phyloP scores from a whole-genome alignment of 352 stramenopile genomes.

The Nothophytophthora sp. region DNA sequence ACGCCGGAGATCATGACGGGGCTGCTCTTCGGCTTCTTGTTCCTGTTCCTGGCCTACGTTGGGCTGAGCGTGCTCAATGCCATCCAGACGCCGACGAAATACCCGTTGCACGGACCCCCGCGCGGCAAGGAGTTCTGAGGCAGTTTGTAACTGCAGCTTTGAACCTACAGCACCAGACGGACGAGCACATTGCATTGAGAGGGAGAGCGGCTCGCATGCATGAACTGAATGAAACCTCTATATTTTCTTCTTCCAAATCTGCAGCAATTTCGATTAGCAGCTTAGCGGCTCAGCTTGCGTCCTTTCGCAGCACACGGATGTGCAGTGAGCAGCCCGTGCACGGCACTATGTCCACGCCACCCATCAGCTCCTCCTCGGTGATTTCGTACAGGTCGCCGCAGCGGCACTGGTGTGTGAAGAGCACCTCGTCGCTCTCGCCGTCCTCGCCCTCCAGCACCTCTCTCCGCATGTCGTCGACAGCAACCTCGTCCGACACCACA shows the following conservation, averaged over 20 bases:
- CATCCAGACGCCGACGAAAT: slow-evolving; percentile 78
- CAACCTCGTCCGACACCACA: slow-evolving; percentile 72
- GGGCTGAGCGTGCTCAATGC: slow-evolving; percentile 65
- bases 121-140: slow-evolving; percentile 85
- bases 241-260: slow-evolving; percentile 21
- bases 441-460: slow-evolving; percentile 30
- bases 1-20: slow-evolving; percentile 74
- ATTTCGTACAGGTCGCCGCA: slow-evolving; percentile 81
- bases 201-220: slow-evolving; percentile 10
- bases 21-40: slow-evolving; percentile 80
- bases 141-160: not conserved
- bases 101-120: slow-evolving; percentile 68
- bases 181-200: slow-evolving; percentile 6
- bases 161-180: not conserved
- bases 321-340: slow-evolving; percentile 84
- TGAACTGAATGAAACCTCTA: slow-evolving; percentile 23
- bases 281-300: no score
- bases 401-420: slow-evolving; percentile 64
- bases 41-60: slow-evolving; percentile 79
- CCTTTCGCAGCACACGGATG: slow-evolving; percentile 53
- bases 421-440: slow-evolving; percentile 42
- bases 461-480: slow-evolving; percentile 41
- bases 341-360: slow-evolving; percentile 67
- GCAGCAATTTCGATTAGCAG: no score
- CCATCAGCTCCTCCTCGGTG: slow-evolving; percentile 53